Conservation (phyloP, 2,329 filamentous ascomycete genomes). For the Diplodia corticola region DNA sequence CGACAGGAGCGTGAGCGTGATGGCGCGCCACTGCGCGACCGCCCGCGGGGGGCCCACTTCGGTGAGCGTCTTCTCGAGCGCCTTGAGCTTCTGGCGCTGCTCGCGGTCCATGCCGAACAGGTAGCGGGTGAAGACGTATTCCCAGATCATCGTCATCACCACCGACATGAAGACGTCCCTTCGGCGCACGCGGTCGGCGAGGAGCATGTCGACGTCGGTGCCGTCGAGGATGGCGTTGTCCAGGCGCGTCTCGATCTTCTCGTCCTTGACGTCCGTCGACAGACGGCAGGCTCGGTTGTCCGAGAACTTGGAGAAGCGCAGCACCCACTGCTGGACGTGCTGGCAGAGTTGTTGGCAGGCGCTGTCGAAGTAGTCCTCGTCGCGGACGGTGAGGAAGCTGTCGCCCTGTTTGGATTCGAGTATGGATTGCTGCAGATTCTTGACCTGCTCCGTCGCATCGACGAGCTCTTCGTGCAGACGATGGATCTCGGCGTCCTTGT, state of each 20-base stretch:
- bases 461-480: slow-evolving; percentile 77
- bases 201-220: slow-evolving; percentile 84
- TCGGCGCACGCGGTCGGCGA: slow-evolving; percentile 82
- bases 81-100: slow-evolving; percentile 95
- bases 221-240: slow-evolving; percentile 95
- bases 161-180: slow-evolving; percentile 98
- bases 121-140: slow-evolving; percentile 96
- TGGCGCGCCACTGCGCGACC: slow-evolving; percentile 96
- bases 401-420: slow-evolving; percentile 59
- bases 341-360: slow-evolving; percentile 93
- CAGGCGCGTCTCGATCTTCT: slow-evolving; percentile 89
- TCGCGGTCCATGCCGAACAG: slow-evolving; percentile 98
- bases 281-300: slow-evolving; percentile 85
- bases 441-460: slow-evolving; percentile 63
- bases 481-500: slow-evolving; percentile 82
- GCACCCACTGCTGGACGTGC: slow-evolving; percentile 95
- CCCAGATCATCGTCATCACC: slow-evolving; percentile 99
- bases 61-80: slow-evolving; percentile 83
- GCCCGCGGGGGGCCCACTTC: slow-evolving; percentile 76
- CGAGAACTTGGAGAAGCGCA: slow-evolving; percentile 97
- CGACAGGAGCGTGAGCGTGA: slow-evolving; percentile 85
- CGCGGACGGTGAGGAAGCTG: slow-evolving; percentile 75
- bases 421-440: slow-evolving; percentile 61
- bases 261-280: slow-evolving; percentile 81
- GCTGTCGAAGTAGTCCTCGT: slow-evolving; percentile 94